phyloP scores from a whole-genome alignment of 768 basidiomycete species.

The Candolleomyces efflorescens region DNA sequence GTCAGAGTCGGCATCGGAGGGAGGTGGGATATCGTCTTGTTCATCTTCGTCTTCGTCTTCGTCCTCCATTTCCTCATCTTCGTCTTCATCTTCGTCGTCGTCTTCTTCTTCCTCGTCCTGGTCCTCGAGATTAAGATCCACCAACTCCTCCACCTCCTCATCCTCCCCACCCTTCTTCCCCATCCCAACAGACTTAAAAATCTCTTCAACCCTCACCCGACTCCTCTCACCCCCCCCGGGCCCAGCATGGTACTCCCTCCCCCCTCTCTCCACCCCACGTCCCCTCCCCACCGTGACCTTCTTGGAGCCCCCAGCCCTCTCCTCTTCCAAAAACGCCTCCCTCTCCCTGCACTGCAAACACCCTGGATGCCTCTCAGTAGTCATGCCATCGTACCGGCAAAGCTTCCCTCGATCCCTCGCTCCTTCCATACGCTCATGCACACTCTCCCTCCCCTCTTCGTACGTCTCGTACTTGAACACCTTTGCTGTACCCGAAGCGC shows the following conservation, averaged over 20 bases:
- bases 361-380: conserved; percentile 2
- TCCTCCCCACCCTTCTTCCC: conserved; percentile 7
- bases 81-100: conserved; percentile 17
- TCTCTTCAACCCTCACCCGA: conserved; percentile 5
- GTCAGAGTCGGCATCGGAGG: conserved; percentile 18
- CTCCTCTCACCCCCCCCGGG: conserved; percentile 10
- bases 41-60: conserved; percentile 17
- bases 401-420: conserved; percentile 8
- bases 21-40: conserved; percentile 22
- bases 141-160: background rate
- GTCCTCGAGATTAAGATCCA: conserved; percentile 2
- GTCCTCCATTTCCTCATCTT: conserved; percentile 10
- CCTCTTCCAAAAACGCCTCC: background rate
- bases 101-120: conserved; percentile 3
- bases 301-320: conserved; percentile 4
- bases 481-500: too few species aligned
- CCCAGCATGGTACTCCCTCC: too few species aligned
- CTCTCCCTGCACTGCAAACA: conserved; percentile 6
- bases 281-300: conserved; percentile 6
- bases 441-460: conserved; percentile 5
- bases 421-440: background rate
- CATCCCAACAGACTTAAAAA: conserved; percentile 11
- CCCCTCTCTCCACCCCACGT: conserved; percentile 11
- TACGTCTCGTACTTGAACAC: conserved; percentile 4
- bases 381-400: background rate